These are phyloP conservation scores for Petunia axillaris DNA, from an alignment of 257 asterid genomes.

Conservation along the genomic window DNA sequence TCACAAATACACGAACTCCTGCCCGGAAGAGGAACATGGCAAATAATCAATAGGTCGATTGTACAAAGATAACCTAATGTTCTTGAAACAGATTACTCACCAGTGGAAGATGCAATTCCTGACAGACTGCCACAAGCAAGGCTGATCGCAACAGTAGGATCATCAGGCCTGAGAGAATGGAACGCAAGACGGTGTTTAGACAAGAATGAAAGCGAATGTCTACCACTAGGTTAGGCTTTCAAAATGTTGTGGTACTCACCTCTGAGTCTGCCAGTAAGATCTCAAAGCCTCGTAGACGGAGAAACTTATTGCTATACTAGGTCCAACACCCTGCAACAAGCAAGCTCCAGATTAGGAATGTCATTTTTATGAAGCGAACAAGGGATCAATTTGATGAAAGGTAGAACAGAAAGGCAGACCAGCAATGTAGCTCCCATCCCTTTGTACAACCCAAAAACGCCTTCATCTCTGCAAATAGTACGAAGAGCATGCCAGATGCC, in stretches of 20 bases:
- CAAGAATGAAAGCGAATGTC: background rate
- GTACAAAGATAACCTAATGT: background rate
- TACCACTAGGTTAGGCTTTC: background rate
- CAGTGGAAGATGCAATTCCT: conserved; percentile 91
- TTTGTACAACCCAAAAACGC: conserved; percentile 82
- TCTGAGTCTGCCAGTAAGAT: conserved; percentile 58
- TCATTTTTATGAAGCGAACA: background rate
- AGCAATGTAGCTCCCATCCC: conserved; percentile 92
- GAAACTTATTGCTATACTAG: conserved; percentile 92
- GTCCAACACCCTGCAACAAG: conserved; percentile 87
- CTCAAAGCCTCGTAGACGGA: conserved; percentile 82
- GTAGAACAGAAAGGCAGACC: conserved; percentile 48
- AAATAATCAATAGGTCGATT: background rate
- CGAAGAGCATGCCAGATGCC: conserved; percentile 80
- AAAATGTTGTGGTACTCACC: conserved; percentile 45
- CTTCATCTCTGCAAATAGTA: conserved; percentile 93
- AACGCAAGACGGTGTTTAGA: background rate
- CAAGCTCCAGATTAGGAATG: background rate
- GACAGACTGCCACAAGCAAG: conserved; percentile 97
- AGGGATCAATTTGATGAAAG: background rate
- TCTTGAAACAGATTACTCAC: conserved; percentile 42
- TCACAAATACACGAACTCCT: background rate
- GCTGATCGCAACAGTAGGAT: conserved; percentile 68
- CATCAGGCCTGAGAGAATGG: conserved; percentile 61
- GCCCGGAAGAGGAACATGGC: background rate